Evolutionary conservation across 1,139 yeast genomes (phyloP), one percentile per base, ranked within the genome.

Genomic region (Suhomyces yuchorum): DNA sequence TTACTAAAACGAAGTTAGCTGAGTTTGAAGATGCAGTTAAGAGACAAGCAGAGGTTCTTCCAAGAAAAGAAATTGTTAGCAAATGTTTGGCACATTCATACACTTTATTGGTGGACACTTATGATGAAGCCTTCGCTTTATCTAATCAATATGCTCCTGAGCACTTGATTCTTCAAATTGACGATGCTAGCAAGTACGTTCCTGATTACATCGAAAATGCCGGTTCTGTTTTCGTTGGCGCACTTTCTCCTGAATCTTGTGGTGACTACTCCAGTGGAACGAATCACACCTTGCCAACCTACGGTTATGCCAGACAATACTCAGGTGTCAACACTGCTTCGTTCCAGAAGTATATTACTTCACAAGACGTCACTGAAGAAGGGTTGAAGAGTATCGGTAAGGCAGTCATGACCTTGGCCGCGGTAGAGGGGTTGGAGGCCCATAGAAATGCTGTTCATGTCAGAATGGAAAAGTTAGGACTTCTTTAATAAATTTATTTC

Each of bases 191-290:
- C 43, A 68, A 74, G 36, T 88, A 79, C 62, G 95, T 93, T 36
- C 80, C 80, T 8, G 78, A 81, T 36, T 73, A 79, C 53, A 91
- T 93, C 40, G 87, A 88, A 56, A 86, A 95, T 64, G 99, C 99
- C 9, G 99, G 99, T 36, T 87, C 96, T 32, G 95, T 93, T 17
- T 93, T 93, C 63, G 97, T 93, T 45, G 99, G 99, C 36, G 87
- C 93, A 1, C 87, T 87, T 66, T 87, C 97, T 3, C 99, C 99
- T 40, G 99, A 93, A 68, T 87, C 96, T 3, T 92, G 98, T 68
- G 99, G 99, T 61, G 99, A 95, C 69, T 95, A 93, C 73, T 91
- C 98, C 1, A 84, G 93, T 53, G 98, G 99, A 64, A 93, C 99
- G 6, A 93, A 93, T 77, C 98, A 92, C 71, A 93, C 99, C 0